Evolutionary conservation across 2,329 filamentous ascomycete species (phyloP).

Genomic region (Ceratocystiopsis sp.): DNA sequence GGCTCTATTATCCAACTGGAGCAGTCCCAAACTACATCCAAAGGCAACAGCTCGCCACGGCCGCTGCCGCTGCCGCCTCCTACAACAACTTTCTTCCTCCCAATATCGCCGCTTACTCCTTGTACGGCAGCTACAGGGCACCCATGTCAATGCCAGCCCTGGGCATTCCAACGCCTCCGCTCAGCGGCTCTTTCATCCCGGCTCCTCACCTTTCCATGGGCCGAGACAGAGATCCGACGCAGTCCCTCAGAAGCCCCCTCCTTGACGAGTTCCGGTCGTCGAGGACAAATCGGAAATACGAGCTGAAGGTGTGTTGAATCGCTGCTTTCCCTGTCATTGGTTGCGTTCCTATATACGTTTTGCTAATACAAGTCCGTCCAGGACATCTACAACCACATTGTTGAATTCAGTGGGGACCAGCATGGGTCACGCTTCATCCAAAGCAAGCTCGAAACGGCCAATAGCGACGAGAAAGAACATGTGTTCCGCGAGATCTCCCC

Average conservation of each 20-base stretch:
- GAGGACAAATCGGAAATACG: constrained; percentile 57
- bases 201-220: constrained; percentile 17
- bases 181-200: constrained; percentile 14
- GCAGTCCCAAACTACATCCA: background rate
- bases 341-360: constrained; percentile 3
- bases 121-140: constrained; percentile 21
- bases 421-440: constrained; percentile 94
- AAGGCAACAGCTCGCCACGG: constrained; percentile 3
- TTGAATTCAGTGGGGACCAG: constrained; percentile 92
- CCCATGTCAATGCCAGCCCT: constrained; percentile 16
- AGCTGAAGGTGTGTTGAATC: constrained; percentile 47
- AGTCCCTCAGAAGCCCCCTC: constrained; percentile 43
- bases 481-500: constrained; percentile 76
- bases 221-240: constrained; percentile 4
- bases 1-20: constrained; percentile 3
- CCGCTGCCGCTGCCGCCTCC: background rate
- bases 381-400: constrained; percentile 74
- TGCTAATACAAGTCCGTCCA: constrained; percentile 12
- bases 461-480: constrained; percentile 87
- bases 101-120: constrained; percentile 13
- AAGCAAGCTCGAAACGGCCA: constrained; percentile 76
- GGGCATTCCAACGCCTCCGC: constrained; percentile 8
- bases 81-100: background rate
- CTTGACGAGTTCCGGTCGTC: constrained; percentile 61
- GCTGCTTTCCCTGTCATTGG: background rate